Percentiles rank a stretch among this genome's conserved stretches.
Evolutionary conservation across 768 basidiomycete genomes (phyloP).

Genomic region (Tylopilus felleus): DNA sequence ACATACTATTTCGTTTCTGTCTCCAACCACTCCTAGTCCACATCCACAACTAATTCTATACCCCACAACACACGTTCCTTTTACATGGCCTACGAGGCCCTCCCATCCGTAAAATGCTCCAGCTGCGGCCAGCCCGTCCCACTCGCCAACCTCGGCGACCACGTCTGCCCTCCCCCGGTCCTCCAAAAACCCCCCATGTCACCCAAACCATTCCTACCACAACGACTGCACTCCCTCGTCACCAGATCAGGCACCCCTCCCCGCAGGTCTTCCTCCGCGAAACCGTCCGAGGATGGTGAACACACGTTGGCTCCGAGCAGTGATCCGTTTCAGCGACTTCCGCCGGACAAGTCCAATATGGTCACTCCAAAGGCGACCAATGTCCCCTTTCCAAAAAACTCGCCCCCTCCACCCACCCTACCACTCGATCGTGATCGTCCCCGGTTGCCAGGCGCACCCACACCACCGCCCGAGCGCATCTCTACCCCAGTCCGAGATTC

Average conservation of each 20-base stretch:
- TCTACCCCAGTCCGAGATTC: conserved; percentile 15
- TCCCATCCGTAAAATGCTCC: conserved; percentile 85
- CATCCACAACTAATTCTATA: conserved; percentile 24
- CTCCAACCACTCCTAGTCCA: conserved; percentile 5
- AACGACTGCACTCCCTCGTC: conserved; percentile 47
- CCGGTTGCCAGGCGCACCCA: conserved; percentile 1
- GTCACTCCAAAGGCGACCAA: conserved; percentile 3
- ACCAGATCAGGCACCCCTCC: conserved; percentile 18
- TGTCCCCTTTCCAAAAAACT: conserved; percentile 4
- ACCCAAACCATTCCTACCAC: conserved; percentile 45
- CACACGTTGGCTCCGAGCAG: conserved; percentile 11
- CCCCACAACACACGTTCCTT: conserved; percentile 16
- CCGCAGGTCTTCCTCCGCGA: conserved; percentile 7
- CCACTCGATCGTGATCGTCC: conserved; percentile 5
- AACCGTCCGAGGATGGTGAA: conserved; percentile 1
- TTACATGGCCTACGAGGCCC: conserved; percentile 44
- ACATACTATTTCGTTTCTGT: not conserved
- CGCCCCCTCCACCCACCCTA: not conserved
- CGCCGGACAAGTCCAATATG: conserved; percentile 22
- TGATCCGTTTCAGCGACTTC: conserved; percentile 28
- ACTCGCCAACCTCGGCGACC: conserved; percentile 70
- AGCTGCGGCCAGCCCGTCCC: conserved; percentile 70
- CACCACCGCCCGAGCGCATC: conserved; percentile 13
- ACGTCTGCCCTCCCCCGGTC: conserved; percentile 58
- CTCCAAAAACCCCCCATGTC: conserved; percentile 35